These are phyloP conservation scores for Aegilops sharonensis DNA, from an alignment of 176 grass and related monocot genomes.

Conservation along the genomic window DNA sequence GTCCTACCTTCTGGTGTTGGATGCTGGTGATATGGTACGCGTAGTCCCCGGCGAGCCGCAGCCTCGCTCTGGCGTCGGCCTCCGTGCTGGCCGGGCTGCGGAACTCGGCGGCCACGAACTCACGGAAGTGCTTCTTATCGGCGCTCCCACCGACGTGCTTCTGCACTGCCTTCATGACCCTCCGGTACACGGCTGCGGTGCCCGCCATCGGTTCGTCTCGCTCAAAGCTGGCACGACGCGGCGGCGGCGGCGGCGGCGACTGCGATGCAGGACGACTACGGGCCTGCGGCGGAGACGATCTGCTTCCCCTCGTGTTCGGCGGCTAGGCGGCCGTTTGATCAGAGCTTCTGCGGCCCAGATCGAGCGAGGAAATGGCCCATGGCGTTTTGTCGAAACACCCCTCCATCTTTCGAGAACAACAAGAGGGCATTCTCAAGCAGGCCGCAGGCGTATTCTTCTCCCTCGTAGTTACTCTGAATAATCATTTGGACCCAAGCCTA, in stretches of 20 bases:
- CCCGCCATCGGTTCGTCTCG: conserved; percentile 23
- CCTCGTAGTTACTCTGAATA: too few relatives aligned
- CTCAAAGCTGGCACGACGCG: background rate
- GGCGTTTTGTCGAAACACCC: background rate
- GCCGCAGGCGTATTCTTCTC: too few relatives aligned
- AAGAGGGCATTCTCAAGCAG: too few relatives aligned
- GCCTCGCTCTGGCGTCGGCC: conserved; percentile 37
- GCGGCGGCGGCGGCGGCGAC: background rate
- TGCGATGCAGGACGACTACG: background rate
- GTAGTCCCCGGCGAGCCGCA: conserved; percentile 55
- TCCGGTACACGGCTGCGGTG: conserved; percentile 38
- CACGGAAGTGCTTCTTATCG: conserved; percentile 55
- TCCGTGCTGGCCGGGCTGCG: conserved; percentile 30
- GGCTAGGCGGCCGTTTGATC: conserved; percentile 4
- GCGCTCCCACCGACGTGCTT: conserved; percentile 44
- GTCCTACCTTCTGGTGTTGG: conserved; percentile 61
- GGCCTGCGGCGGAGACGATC: background rate
- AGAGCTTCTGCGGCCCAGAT: background rate
- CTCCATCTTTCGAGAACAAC: too few relatives aligned
- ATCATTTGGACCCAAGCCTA: too few relatives aligned
- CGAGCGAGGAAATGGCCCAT: background rate
- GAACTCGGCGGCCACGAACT: conserved; percentile 60
- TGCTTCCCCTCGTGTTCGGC: background rate
- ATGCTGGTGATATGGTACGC: conserved; percentile 63
- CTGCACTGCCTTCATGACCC: conserved; percentile 58